These are phyloP conservation scores for Trametes cinnabarina DNA, from an alignment of 768 basidiomycete species.

Conservation along the genomic window DNA sequence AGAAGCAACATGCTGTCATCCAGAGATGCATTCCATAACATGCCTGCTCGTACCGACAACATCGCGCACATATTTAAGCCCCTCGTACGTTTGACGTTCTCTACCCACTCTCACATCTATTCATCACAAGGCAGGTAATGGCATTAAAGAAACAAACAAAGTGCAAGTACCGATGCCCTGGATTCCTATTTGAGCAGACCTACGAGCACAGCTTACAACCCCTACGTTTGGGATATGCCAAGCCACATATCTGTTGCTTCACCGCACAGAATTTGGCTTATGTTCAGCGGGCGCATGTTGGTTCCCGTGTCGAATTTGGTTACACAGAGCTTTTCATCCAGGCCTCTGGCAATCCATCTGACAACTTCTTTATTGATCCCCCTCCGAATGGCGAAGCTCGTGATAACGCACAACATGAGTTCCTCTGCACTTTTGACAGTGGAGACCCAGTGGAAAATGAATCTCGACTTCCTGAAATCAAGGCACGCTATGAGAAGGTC, in stretches of 20 bases:
- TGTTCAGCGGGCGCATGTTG: neutral
- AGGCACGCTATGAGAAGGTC: neutral
- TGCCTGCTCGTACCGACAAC: neutral
- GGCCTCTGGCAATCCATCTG: neutral
- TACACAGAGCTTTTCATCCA: conserved; percentile 16
- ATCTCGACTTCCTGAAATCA: neutral
- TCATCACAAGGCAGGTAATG: neutral
- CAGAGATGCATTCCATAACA: neutral
- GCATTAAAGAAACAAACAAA: neutral
- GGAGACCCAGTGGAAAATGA: neutral
- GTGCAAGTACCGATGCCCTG: conserved; percentile 1
- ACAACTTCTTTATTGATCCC: conserved; percentile 14
- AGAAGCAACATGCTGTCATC: neutral
- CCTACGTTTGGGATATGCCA: neutral
- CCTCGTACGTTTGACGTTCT: neutral
- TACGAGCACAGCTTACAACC: neutral
- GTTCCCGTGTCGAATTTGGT: neutral
- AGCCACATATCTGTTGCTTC: conserved; percentile 12
- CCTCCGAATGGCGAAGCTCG: neutral
- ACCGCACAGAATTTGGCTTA: neutral
- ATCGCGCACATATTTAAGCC: neutral
- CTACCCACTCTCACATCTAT: neutral
- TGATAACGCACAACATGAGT: neutral
- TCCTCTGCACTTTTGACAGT: neutral
- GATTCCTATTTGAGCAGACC: conserved; percentile 1